Conservation (phyloP, 495 filamentous ascomycete species). For the Bacidia gigantensis region DNA sequence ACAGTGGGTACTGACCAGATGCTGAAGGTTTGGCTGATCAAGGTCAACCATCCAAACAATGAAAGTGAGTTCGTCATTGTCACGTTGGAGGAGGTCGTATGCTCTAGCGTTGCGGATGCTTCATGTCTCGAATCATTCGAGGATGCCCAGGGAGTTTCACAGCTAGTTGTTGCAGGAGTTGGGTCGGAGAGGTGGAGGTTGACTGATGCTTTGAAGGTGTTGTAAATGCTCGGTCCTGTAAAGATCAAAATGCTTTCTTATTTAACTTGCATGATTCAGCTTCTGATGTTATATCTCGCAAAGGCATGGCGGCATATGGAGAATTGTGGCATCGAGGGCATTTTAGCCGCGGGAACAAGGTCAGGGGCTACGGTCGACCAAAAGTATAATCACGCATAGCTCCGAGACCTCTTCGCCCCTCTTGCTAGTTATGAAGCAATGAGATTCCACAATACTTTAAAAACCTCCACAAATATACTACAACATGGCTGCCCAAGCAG, state of each 20-base stretch:
- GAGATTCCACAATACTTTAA: background rate
- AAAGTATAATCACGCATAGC: too few relatives aligned
- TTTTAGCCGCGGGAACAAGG: too few relatives aligned
- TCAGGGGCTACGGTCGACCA: too few relatives aligned
- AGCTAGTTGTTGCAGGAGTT: slow-evolving; percentile 8
- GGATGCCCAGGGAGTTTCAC: background rate
- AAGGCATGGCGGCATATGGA: too few relatives aligned
- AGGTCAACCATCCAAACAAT: slow-evolving; percentile 20
- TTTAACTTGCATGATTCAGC: too few relatives aligned
- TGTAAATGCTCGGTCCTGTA: too few relatives aligned
- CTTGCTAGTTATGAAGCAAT: too few relatives aligned
- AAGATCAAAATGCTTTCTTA: too few relatives aligned
- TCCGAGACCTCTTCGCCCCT: too few relatives aligned
- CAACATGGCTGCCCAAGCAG: slow-evolving; percentile 59
- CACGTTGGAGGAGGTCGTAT: background rate
- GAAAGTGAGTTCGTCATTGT: slow-evolving; percentile 28
- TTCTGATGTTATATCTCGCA: too few relatives aligned
- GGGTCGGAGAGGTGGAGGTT: slow-evolving; percentile 8
- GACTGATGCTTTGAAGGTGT: background rate
- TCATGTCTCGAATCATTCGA: background rate
- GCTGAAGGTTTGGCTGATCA: slow-evolving; percentile 55
- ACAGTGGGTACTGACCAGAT: slow-evolving; percentile 71
- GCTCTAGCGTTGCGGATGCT: slow-evolving; percentile 10
- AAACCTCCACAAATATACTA: background rate
- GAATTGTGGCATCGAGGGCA: too few relatives aligned